phyloP scores from a whole-genome alignment of 2,329 filamentous ascomycete genomes.

The Fonsecaea pedrosoi region DNA sequence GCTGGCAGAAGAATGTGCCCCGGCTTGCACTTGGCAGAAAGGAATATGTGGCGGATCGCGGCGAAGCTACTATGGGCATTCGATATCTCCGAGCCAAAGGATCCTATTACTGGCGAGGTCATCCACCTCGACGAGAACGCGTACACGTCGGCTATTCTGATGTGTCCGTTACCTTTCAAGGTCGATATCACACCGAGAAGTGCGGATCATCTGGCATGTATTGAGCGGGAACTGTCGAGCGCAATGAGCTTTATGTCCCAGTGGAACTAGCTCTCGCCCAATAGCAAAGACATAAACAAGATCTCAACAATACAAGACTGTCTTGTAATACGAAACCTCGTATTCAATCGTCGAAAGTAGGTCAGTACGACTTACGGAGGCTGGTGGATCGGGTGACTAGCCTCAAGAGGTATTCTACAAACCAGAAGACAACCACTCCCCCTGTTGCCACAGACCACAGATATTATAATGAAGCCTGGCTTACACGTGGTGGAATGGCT shows the following conservation, averaged over 20 bases:
- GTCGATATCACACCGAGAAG: conserved; percentile 11
- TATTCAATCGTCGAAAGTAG: neutral
- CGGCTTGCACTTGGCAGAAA: conserved; percentile 10
- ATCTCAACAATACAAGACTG: neutral
- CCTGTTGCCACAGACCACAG: too few species aligned
- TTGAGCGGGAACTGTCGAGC: neutral
- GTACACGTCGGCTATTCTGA: conserved; percentile 16
- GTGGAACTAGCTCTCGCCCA: neutral
- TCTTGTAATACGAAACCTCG: neutral
- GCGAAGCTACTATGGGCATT: conserved; percentile 8
- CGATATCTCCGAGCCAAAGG: conserved; percentile 12
- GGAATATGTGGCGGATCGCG: conserved; percentile 3
- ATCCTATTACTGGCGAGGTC: conserved; percentile 9
- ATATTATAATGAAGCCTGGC: too few species aligned
- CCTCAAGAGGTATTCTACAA: neutral
- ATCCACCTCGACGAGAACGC: conserved; percentile 17
- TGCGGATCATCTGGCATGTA: conserved; percentile 4
- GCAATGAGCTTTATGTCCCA: neutral
- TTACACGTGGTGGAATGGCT: neutral
- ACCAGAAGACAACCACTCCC: too few species aligned
- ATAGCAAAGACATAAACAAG: neutral
- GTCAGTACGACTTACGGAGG: neutral
- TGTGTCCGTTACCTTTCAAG: conserved; percentile 16
- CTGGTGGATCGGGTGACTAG: too few species aligned
- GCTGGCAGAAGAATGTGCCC: conserved; percentile 13